phyloP scores from a whole-genome alignment of 164 flowering plant genomes.

The Stephania cephalantha region DNA sequence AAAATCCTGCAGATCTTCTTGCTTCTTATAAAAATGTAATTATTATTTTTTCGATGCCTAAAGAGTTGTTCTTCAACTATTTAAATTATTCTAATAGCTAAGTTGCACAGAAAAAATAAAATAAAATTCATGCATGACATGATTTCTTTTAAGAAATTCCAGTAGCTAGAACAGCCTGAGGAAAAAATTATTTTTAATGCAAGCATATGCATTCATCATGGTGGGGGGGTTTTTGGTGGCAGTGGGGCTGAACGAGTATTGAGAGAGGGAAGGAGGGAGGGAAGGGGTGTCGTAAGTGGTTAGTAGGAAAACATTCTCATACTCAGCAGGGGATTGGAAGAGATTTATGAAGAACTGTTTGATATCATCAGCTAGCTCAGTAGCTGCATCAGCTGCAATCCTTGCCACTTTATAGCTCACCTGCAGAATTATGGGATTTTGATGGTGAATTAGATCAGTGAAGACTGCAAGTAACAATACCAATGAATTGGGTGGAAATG shows the following conservation, averaged over 20 bases:
- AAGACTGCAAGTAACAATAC: not conserved
- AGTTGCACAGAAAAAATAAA: not conserved
- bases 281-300: not conserved
- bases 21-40: too few species aligned
- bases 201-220: not conserved
- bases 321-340: constrained; percentile 77
- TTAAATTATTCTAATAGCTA: too few species aligned
- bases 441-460: constrained; percentile 9
- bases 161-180: not conserved
- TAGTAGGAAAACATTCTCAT: constrained; percentile 18
- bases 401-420: constrained; percentile 55
- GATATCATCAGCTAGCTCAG: constrained; percentile 41
- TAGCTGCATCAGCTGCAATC: constrained; percentile 73
- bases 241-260: too few species aligned
- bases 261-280: too few species aligned
- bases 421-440: constrained; percentile 32
- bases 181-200: not conserved
- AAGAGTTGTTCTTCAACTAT: too few species aligned
- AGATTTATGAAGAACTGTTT: constrained; percentile 63
- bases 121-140: not conserved
- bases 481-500: constrained; percentile 1
- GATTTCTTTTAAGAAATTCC: not conserved
- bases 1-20: not conserved
- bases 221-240: too few species aligned
- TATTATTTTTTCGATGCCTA: too few species aligned